Evolutionary conservation across 257 asterid species (phyloP), one percentile per base, ranked within the genome.

Genomic region (Phtheirospermum japonicum): DNA sequence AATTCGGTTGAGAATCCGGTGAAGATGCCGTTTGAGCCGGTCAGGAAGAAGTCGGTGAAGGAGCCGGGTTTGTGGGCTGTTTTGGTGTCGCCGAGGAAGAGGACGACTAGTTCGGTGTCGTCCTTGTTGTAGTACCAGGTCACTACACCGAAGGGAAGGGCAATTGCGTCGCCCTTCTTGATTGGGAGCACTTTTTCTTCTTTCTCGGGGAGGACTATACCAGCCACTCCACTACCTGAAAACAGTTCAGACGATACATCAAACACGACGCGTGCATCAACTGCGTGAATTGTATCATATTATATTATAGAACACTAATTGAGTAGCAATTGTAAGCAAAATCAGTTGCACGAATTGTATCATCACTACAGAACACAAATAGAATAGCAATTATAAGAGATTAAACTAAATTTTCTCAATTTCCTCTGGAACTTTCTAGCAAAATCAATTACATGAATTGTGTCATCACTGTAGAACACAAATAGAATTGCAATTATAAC

Each of bases 91-190:
- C 87, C 84, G 9, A 80, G 86, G 86, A 80, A 80, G 61, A 80
- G 86, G 14, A 80, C 13, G 19, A 68, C 77, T 6, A 80, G 75
- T 39, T 75, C 83, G 7, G 81, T 11, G 42, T 80, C 95, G 13
- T 81, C 86, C 59, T 85, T 83, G 92, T 90, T 90, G 80, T 78
- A 85, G 88, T 91, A 87, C 95, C 97, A 90, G 49, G 90, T 81
- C 20, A 83, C 88, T 5, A 83, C 92, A 2, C 97, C 97, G 49
- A 90, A 90, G 16, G 97, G 97, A 12, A 90, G 78, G 43, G 95
- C 97, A 43, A 90, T 68, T 36, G 95, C 79, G 18, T 90, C 97
- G 4, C 95, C 97, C 71, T 76, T 83, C 85, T 87, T 90, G 67
- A 90, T 87, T 16, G 95, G 76, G 1, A 87, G 59, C n/a, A 85